Conservation (phyloP, 176 grass and related monocot species). For the bread wheat (Triticum aestivum) region IWGSC_CS_RefSeq_v2.1 NC_057798.1:476423923-476424422, state of each 20-base stretch:
- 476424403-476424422: conserved; percentile 2
- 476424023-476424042: background rate
- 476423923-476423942: conserved; percentile 89
- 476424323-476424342: background rate
- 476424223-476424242: background rate
- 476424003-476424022: background rate
- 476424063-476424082: background rate
- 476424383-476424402: background rate
- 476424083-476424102: background rate
- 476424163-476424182: background rate
- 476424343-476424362: background rate
- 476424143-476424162: background rate
- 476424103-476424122: background rate
- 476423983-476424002: background rate
- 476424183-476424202: background rate
- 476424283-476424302: background rate
- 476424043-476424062: background rate
- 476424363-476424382: background rate
- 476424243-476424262: background rate
- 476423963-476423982: conserved; percentile 65
- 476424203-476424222: background rate
- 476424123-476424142: background rate
- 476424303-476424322: background rate
- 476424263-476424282: background rate
- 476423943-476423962: conserved; percentile 96